Evolutionary conservation across 108 stramenopile genomes (phyloP).

Genomic region (Skeletonema menzelii): DNA sequence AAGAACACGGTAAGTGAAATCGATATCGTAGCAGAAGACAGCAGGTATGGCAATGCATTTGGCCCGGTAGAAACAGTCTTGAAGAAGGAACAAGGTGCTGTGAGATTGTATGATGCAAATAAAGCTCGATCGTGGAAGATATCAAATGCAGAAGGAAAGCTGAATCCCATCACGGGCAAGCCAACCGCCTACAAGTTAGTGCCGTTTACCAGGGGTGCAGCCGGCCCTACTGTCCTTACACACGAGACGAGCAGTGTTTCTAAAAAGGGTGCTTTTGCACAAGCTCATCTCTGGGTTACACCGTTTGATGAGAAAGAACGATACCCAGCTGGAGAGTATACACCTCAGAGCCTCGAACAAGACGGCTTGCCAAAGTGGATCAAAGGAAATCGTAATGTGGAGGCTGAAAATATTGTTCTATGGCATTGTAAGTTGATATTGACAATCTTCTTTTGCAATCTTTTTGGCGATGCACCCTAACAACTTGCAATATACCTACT

Average conservation of each 20-base stretch:
- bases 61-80: conserved; percentile 44
- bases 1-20: conserved; percentile 62
- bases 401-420: conserved; percentile 56
- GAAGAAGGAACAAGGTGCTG: conserved; percentile 38
- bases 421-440: conserved; percentile 45
- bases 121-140: conserved; percentile 63
- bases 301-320: conserved; percentile 44
- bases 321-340: conserved; percentile 67
- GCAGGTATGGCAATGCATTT: conserved; percentile 57
- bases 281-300: conserved; percentile 62
- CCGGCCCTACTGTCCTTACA: conserved; percentile 44
- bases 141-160: conserved; percentile 47
- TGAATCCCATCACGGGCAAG: conserved; percentile 53
- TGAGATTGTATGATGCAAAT: conserved; percentile 37
- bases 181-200: conserved; percentile 56
- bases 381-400: conserved; percentile 34
- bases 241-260: conserved; percentile 35
- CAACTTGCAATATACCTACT: neutral
- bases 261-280: conserved; percentile 56
- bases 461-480: neutral
- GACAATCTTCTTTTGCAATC: neutral
- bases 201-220: conserved; percentile 53
- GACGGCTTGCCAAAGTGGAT: conserved; percentile 60
- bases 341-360: conserved; percentile 44
- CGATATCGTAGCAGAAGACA: conserved; percentile 37